Evolutionary conservation across 2,329 filamentous ascomycete genomes (phyloP).

Genomic region (Exophiala dermatitidis): DNA sequence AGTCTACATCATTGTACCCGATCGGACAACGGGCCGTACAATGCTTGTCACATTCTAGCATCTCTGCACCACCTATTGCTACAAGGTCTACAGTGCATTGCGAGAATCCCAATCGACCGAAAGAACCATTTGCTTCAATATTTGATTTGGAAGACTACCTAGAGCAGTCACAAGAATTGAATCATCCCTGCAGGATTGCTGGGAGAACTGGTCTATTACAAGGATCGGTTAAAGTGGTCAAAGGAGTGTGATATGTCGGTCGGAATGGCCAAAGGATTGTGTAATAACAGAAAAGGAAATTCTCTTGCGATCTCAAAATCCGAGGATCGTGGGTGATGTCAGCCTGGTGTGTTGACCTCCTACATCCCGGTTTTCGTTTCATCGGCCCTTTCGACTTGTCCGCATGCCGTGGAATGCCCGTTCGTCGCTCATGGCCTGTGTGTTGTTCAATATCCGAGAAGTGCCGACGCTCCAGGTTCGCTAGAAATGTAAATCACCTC

Average conservation of each 20-base stretch:
- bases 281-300: slow-evolving; percentile 16
- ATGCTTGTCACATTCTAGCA: no score
- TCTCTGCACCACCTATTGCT: no score
- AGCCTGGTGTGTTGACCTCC: no score
- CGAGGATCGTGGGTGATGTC: no score
- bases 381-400: not conserved
- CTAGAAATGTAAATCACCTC: slow-evolving; percentile 92
- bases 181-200: slow-evolving; percentile 6
- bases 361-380: not conserved
- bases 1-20: no score
- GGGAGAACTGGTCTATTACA: slow-evolving; percentile 1
- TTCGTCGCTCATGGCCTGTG: not conserved
- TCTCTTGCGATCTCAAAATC: not conserved
- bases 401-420: no score
- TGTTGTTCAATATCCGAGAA: slow-evolving; percentile 48
- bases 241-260: slow-evolving; percentile 8
- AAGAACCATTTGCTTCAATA: no score
- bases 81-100: no score
- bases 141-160: not conserved
- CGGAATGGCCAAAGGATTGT: slow-evolving; percentile 12
- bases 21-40: no score
- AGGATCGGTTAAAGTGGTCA: not conserved
- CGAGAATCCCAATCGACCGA: no score
- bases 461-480: slow-evolving; percentile 74
- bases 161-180: slow-evolving; percentile 4